A percentile compares a stretch with the other conserved stretches of the same genome.
phyloP scores from a whole-genome alignment of 306 rosid species.

The Dryas drummondii region DNA sequence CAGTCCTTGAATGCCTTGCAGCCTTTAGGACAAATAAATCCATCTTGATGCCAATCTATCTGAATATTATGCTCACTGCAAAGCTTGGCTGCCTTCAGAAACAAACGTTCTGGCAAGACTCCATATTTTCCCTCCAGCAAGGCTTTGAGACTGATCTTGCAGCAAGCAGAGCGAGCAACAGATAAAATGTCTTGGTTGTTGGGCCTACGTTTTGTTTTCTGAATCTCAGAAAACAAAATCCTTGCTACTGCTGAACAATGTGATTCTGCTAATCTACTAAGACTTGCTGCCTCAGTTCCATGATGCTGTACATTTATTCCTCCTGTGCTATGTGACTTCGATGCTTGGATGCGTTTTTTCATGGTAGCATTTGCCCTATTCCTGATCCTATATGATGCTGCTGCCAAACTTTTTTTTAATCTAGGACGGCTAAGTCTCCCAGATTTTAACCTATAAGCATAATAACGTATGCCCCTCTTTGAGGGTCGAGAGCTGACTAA shows the following conservation, averaged over 20 bases:
- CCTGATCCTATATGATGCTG: conserved; percentile 77
- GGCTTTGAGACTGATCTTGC: conserved; percentile 67
- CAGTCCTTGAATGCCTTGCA: conserved; percentile 56
- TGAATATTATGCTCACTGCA: conserved; percentile 72
- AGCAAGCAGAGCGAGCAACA: conserved; percentile 75
- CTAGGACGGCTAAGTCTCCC: conserved; percentile 92
- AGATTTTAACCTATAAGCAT: conserved; percentile 80
- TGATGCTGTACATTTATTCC: conserved; percentile 41
- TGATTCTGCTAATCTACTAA: conserved; percentile 58
- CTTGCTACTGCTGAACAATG: conserved; percentile 80
- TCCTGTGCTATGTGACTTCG: conserved; percentile 55
- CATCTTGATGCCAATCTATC: conserved; percentile 73
- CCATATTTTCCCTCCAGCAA: conserved; percentile 74
- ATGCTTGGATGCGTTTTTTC: conserved; percentile 69
- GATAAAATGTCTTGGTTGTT: conserved; percentile 70
- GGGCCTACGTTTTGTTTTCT: conserved; percentile 77
- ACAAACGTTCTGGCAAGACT: conserved; percentile 65
- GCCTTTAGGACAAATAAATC: conserved; percentile 74
- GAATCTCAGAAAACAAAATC: conserved; percentile 83
- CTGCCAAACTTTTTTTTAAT: conserved; percentile 69
- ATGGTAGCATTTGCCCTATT: conserved; percentile 72
- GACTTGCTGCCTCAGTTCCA: conserved; percentile 48
- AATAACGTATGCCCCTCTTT: conserved; percentile 82
- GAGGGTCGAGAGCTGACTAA: conserved; percentile 59
- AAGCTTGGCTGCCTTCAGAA: conserved; percentile 87